These are phyloP conservation scores for Pseudogymnoascus verrucosus DNA, from an alignment of 2,329 filamentous ascomycete species.

Conservation along the genomic window DNA sequence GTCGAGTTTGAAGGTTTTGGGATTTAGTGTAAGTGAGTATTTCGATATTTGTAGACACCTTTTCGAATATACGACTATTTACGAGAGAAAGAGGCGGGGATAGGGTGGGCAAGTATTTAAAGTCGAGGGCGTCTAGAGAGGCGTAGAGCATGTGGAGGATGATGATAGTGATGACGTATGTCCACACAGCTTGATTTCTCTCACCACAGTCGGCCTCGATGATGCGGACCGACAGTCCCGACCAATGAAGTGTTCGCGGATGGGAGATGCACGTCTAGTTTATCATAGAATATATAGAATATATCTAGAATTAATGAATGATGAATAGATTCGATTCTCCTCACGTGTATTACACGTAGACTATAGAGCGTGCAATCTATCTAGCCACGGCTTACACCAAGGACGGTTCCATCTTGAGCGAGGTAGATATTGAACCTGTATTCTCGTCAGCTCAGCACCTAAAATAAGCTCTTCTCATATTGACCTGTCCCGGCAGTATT, in stretches of 20 bases:
- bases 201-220: neutral
- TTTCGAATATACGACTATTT: neutral
- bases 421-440: neutral
- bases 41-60: neutral
- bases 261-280: neutral
- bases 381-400: neutral
- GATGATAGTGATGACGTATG: neutral
- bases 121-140: neutral
- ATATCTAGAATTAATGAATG: neutral
- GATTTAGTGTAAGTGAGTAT: neutral
- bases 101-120: neutral
- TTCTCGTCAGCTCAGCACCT: neutral
- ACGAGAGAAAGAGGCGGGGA: neutral
- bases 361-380: neutral
- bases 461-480: neutral
- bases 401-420: neutral
- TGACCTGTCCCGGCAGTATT: neutral
- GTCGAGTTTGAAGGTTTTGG: neutral
- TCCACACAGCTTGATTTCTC: neutral
- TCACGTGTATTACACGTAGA: neutral
- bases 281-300: neutral
- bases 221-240: neutral
- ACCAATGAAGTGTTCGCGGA: neutral
- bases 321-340: neutral
- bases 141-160: neutral